phyloP scores from a whole-genome alignment of 73 alveolate species.

The Diophrys sp. region DNA sequence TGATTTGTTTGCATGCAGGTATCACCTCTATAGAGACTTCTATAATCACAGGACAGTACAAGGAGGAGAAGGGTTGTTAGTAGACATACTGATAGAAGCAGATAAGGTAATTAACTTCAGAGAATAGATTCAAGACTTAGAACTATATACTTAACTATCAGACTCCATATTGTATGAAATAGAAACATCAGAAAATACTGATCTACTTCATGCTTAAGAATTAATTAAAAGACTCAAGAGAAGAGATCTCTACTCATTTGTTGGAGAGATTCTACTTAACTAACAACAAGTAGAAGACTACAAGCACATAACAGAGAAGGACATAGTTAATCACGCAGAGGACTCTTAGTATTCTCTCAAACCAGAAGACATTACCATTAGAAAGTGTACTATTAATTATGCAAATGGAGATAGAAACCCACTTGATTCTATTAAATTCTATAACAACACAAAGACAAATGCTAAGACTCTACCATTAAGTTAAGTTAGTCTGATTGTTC shows the following conservation, averaged over 20 bases:
- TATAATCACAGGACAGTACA: slow-evolving; percentile 46
- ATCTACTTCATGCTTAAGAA: slow-evolving; percentile 33
- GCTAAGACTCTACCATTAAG: neutral
- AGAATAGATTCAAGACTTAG: slow-evolving; percentile 33
- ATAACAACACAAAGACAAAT: neutral
- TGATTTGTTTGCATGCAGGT: slow-evolving; percentile 46
- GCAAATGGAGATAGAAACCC: slow-evolving; percentile 56
- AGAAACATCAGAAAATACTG: slow-evolving; percentile 29
- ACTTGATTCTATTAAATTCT: slow-evolving; percentile 48
- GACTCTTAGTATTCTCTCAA: neutral
- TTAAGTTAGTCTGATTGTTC: slow-evolving; percentile 32
- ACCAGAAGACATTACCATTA: slow-evolving; percentile 36
- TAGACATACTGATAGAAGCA: slow-evolving; percentile 54
- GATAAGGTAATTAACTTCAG: slow-evolving; percentile 33
- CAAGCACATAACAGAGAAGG: slow-evolving; percentile 27
- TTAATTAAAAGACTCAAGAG: slow-evolving; percentile 36
- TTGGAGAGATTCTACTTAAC: slow-evolving; percentile 23
- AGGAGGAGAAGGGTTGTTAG: slow-evolving; percentile 35
- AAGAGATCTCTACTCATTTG: slow-evolving; percentile 49
- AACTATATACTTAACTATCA: slow-evolving; percentile 33
- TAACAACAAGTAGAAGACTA: neutral
- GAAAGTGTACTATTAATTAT: slow-evolving; percentile 35
- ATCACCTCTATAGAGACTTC: slow-evolving; percentile 41
- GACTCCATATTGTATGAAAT: slow-evolving; percentile 46
- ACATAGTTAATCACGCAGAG: slow-evolving; percentile 11